A percentile compares a stretch with the other conserved stretches of the same genome.
Evolutionary conservation across 305 asterid genomes (phyloP).

Genomic region (Petunia hybrid): DNA sequence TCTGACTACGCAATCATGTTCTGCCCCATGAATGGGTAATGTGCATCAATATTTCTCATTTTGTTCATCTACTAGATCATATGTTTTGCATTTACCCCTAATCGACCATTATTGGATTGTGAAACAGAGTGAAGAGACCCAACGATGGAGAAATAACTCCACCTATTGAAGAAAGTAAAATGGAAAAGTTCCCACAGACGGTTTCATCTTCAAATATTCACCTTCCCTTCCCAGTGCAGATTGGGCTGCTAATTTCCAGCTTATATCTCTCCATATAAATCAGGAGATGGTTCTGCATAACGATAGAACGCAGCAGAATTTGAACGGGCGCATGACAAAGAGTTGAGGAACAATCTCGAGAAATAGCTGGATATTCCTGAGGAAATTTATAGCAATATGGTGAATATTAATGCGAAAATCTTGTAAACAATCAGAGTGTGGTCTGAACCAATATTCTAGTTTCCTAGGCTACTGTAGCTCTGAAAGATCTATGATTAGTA

Average conservation of each 20-base stretch:
- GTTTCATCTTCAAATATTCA: conserved; percentile 47
- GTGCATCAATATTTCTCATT: background rate
- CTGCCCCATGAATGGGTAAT: conserved; percentile 75
- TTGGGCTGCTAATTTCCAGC: background rate
- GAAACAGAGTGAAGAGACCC: conserved; percentile 23
- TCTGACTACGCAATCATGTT: conserved; percentile 59
- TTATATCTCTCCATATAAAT: conserved; percentile 19
- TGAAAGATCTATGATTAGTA: background rate
- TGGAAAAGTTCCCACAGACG: conserved; percentile 31
- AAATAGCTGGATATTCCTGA: conserved; percentile 6
- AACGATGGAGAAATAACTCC: conserved; percentile 31
- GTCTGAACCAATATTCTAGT: background rate
- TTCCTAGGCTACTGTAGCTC: conserved; percentile 16
- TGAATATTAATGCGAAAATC: background rate
- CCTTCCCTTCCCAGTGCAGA: conserved; percentile 39
- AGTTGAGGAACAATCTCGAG: conserved; percentile 14
- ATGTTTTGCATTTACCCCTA: background rate
- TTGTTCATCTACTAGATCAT: background rate
- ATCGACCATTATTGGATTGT: conserved; percentile 1
- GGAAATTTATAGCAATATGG: background rate
- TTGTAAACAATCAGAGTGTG: background rate
- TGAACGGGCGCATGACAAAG: background rate
- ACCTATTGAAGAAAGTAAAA: conserved; percentile 44
- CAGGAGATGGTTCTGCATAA: background rate
- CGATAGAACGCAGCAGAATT: background rate